Percentiles rank a stretch among this genome's conserved stretches.
phyloP scores from a whole-genome alignment of 106 monocot species.

The Acorus gramineus region DNA sequence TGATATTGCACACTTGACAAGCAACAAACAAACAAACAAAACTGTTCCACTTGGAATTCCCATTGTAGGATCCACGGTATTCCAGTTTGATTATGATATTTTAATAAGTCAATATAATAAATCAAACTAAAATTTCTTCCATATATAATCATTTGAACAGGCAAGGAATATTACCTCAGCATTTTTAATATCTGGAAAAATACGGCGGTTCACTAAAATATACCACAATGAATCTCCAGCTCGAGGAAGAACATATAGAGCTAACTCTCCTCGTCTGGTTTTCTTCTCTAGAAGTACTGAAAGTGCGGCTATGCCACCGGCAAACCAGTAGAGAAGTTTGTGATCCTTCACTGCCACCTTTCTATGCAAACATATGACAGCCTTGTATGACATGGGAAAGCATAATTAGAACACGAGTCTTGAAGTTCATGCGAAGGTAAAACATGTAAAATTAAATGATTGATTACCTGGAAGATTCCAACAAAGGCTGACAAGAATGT shows the following conservation, averaged over 20 bases:
- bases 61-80: too few relatives aligned
- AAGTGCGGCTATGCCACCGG: slow-evolving; percentile 71
- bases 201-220: slow-evolving; percentile 72
- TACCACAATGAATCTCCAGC: slow-evolving; percentile 96
- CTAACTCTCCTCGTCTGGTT: slow-evolving; percentile 76
- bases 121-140: too few relatives aligned
- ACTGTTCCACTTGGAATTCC: too few relatives aligned
- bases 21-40: too few relatives aligned
- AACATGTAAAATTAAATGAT: neutral
- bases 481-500: slow-evolving; percentile 97
- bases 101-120: too few relatives aligned
- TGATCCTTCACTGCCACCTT: slow-evolving; percentile 82
- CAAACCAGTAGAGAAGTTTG: slow-evolving; percentile 86
- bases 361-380: slow-evolving; percentile 74
- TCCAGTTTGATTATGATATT: too few relatives aligned
- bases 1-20: too few relatives aligned
- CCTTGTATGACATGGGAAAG: slow-evolving; percentile 24
- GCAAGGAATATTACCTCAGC: slow-evolving; percentile 53
- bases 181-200: slow-evolving; percentile 80
- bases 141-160: too few relatives aligned
- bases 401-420: slow-evolving; percentile 6
- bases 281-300: slow-evolving; percentile 95
- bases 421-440: neutral
- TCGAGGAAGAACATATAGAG: slow-evolving; percentile 94
- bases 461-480: slow-evolving; percentile 73